A percentile compares a stretch with the other conserved stretches of the same genome.
These are phyloP conservation scores for Allium fistulosum DNA, from an alignment of 106 monocot genomes.

Conservation along the genomic window DNA sequence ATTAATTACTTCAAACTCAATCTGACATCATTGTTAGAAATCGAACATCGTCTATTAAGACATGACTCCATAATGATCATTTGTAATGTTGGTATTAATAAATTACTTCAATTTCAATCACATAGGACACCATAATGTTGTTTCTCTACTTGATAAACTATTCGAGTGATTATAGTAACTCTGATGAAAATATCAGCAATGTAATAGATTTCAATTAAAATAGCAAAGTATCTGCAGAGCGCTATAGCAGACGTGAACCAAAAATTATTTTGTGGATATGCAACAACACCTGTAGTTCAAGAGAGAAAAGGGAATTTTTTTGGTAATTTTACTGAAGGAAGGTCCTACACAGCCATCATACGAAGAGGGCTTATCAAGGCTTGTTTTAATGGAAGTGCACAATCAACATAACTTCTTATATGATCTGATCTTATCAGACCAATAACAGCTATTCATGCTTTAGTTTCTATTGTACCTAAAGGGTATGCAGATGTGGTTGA, in stretches of 20 bases:
- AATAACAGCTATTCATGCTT: conserved; percentile 48
- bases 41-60: no score
- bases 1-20: no score
- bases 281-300: conserved; percentile 61
- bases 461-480: conserved; percentile 43
- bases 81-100: no score
- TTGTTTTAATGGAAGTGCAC: conserved; percentile 35
- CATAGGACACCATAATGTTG: not conserved
- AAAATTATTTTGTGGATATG: conserved; percentile 63
- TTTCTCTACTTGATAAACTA: not conserved
- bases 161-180: no score
- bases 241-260: conserved; percentile 76
- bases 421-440: conserved; percentile 54
- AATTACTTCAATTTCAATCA: no score
- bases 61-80: no score
- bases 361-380: conserved; percentile 79
- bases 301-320: conserved; percentile 51
- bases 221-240: conserved; percentile 24
- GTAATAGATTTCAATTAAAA: no score
- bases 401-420: conserved; percentile 55
- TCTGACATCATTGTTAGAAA: no score
- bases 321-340: conserved; percentile 49
- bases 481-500: conserved; percentile 73
- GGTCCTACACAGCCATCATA: conserved; percentile 66
- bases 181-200: no score